A percentile compares a stretch with the other conserved stretches of the same genome.
phyloP scores from a whole-genome alignment of 2,329 filamentous ascomycete genomes.

The Diaporthe humulicola region DNA sequence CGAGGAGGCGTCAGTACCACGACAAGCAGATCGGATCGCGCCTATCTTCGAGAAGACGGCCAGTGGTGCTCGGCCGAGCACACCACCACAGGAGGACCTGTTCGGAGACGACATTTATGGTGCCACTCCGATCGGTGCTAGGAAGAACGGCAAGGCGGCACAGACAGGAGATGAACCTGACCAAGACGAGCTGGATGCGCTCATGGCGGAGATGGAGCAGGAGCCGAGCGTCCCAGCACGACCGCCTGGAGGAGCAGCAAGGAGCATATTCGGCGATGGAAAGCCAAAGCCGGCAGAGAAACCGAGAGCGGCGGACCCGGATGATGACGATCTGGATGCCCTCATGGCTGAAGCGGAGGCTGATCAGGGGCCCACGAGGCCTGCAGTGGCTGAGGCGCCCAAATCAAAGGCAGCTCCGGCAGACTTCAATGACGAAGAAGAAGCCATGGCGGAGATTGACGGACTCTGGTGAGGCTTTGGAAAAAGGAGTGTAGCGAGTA shows the following conservation, averaged over 20 bases:
- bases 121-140: conserved; percentile 58
- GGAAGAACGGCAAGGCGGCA: conserved; percentile 27
- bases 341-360: conserved; percentile 63
- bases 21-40: conserved; percentile 51
- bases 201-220: conserved; percentile 64
- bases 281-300: conserved; percentile 30
- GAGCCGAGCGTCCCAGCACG: conserved; percentile 37
- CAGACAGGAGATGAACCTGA: conserved; percentile 51
- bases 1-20: conserved; percentile 42
- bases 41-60: conserved; percentile 53
- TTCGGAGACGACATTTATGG: conserved; percentile 66
- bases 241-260: conserved; percentile 33
- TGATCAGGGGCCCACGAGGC: conserved; percentile 16
- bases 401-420: conserved; percentile 36
- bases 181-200: conserved; percentile 63
- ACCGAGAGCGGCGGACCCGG: conserved; percentile 39
- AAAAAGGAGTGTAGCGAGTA: not conserved
- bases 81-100: conserved; percentile 53
- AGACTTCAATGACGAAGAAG: conserved; percentile 73
- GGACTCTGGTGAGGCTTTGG: conserved; percentile 59
- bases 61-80: conserved; percentile 47
- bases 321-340: conserved; percentile 53
- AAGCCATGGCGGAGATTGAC: conserved; percentile 76
- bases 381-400: not conserved
- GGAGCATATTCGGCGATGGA: conserved; percentile 40